These are phyloP conservation scores for Phaeoacremonium minimum DNA, from an alignment of 2,329 filamentous ascomycete species.

Conservation along the genomic window DNA sequence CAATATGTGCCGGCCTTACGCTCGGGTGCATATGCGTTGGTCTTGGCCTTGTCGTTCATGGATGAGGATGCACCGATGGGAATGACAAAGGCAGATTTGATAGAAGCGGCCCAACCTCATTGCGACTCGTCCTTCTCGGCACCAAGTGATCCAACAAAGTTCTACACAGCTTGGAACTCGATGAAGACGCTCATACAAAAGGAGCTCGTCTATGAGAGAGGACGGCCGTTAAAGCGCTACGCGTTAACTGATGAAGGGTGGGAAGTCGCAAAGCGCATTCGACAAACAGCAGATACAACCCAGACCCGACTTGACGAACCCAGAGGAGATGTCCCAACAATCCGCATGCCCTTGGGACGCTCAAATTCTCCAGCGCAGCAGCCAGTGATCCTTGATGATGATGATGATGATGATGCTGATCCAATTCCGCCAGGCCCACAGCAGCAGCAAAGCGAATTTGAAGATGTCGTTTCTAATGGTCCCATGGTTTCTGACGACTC, in stretches of 20 bases:
- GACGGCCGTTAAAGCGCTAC: slow-evolving; percentile 64
- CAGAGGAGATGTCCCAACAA: neutral
- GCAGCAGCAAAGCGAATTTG: slow-evolving; percentile 21
- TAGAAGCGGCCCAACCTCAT: slow-evolving; percentile 65
- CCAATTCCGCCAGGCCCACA: slow-evolving; percentile 6
- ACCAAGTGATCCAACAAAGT: slow-evolving; percentile 62
- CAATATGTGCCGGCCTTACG: slow-evolving; percentile 68
- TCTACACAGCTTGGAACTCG: slow-evolving; percentile 78
- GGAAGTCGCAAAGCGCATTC: slow-evolving; percentile 66
- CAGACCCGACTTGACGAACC: neutral
- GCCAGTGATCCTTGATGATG: slow-evolving; percentile 2
- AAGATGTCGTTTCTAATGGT: slow-evolving; percentile 35
- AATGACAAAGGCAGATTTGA: slow-evolving; percentile 64
- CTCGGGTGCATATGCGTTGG: slow-evolving; percentile 70
- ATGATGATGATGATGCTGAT: slow-evolving; percentile 7
- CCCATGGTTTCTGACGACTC: slow-evolving; percentile 17
- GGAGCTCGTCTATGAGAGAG: slow-evolving; percentile 68
- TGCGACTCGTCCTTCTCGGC: slow-evolving; percentile 71
- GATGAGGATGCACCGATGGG: slow-evolving; percentile 50
- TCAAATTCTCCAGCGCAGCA: neutral
- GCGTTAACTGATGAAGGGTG: slow-evolving; percentile 72
- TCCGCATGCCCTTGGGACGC: too few species aligned
- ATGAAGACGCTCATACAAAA: slow-evolving; percentile 74
- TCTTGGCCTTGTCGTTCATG: slow-evolving; percentile 61
- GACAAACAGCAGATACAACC: slow-evolving; percentile 30